A percentile compares a stretch with the other conserved stretches of the same genome.
Evolutionary conservation across 1,284 basidiomycete species (phyloP).

Genomic region (Trametes sp.): DNA sequence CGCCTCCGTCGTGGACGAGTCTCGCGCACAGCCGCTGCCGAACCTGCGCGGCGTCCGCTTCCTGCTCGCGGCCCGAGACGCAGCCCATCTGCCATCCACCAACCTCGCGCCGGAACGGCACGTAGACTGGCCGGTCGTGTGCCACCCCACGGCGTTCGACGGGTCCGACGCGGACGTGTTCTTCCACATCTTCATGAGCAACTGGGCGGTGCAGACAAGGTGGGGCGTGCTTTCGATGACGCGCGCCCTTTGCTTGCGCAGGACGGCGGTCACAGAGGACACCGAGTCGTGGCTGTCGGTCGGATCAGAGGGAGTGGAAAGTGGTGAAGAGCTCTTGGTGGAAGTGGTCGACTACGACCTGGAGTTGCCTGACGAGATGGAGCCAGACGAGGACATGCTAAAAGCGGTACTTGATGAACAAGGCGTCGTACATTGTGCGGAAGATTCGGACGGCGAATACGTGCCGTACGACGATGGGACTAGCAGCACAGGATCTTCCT

Average conservation of each 20-base stretch:
- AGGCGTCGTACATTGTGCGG: not conserved
- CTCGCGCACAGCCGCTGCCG: not conserved
- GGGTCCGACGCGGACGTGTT: constrained; percentile 4
- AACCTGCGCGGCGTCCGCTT: not conserved
- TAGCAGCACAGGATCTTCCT: too few relatives aligned
- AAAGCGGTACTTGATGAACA: not conserved
- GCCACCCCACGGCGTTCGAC: constrained; percentile 7
- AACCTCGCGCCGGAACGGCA: not conserved
- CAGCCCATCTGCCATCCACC: not conserved
- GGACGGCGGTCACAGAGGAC: too few relatives aligned
- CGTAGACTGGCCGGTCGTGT: constrained; percentile 19
- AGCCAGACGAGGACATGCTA: not conserved
- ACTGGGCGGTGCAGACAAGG: constrained; percentile 13
- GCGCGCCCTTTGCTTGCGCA: not conserved
- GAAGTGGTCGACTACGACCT: not conserved
- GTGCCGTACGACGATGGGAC: not conserved
- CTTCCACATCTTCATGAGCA: constrained; percentile 10
- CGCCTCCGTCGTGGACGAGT: not conserved
- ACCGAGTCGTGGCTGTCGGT: not conserved
- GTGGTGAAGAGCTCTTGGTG: not conserved
- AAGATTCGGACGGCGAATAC: not conserved
- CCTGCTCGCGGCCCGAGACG: not conserved
- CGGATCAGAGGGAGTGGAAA: not conserved
- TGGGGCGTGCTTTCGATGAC: constrained; percentile 18
- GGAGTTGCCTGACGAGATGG: not conserved